phyloP scores from a whole-genome alignment of 257 asterid genomes.

The Solanum pimpinellifolium region DNA sequence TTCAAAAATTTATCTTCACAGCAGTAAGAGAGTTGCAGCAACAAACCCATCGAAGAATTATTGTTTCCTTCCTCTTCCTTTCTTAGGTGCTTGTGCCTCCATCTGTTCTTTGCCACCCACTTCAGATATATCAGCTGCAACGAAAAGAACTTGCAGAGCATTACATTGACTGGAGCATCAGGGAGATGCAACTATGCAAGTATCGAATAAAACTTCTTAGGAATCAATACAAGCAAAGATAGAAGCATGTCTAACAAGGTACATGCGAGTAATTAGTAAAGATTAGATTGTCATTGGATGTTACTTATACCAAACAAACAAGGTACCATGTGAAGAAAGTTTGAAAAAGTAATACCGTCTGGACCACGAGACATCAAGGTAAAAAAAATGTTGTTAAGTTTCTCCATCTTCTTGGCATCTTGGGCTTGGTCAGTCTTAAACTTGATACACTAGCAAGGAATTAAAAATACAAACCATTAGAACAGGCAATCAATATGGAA shows the following conservation, averaged over 20 bases:
- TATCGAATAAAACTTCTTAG: not conserved
- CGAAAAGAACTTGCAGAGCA: not conserved
- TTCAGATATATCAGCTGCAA: not conserved
- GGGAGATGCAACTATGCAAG: not conserved
- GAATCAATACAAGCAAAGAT: not conserved
- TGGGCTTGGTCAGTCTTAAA: not conserved
- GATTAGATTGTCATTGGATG: not conserved
- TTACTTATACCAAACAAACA: not conserved
- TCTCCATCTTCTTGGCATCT: conserved; percentile 2
- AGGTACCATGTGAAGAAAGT: not conserved
- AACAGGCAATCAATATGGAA: not conserved
- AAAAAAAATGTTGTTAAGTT: not conserved
- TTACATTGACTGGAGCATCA: not conserved
- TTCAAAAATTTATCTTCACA: not conserved
- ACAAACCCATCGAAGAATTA: not conserved
- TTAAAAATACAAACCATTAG: not conserved
- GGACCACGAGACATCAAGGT: conserved; percentile 1
- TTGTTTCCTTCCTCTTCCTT: not conserved
- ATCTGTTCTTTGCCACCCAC: not conserved
- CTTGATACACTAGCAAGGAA: not conserved
- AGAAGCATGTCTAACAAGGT: not conserved
- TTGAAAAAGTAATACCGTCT: not conserved
- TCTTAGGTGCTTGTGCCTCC: not conserved
- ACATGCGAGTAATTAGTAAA: not conserved
- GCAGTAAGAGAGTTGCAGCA: not conserved